A percentile compares a stretch with the other conserved stretches of the same genome.
Conservation (phyloP, 805 yeast species). For the Saturnispora diversa region DNA sequence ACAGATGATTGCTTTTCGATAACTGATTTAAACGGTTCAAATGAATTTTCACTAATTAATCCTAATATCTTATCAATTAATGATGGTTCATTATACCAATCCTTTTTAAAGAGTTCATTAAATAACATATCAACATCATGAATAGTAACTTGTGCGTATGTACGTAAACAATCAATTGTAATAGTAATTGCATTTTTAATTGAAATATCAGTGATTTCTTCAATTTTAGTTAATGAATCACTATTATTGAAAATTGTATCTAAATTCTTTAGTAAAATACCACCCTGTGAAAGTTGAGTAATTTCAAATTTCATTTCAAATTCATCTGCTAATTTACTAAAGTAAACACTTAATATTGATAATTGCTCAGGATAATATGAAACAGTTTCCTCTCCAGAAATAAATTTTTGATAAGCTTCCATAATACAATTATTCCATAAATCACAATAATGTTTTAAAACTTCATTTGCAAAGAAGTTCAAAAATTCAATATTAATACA, state of each 20-base stretch:
- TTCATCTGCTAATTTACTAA: conserved; percentile 11
- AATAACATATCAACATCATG: conserved; percentile 23
- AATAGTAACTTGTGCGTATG: conserved; percentile 10
- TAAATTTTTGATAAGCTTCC: conserved; percentile 7
- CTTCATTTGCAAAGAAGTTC: conserved; percentile 8
- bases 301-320: conserved; percentile 7
- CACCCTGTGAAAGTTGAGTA: neutral
- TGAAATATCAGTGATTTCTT: conserved; percentile 4
- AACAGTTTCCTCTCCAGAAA: neutral
- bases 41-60: conserved; percentile 23
- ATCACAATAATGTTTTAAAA: conserved; percentile 8
- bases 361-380: conserved; percentile 10
- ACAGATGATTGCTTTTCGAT: conserved; percentile 15
- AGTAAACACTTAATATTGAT: conserved; percentile 7
- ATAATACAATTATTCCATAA: conserved; percentile 7
- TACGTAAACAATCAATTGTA: conserved; percentile 7
- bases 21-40: conserved; percentile 25
- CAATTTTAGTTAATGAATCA: neutral
- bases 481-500: conserved; percentile 7
- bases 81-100: conserved; percentile 27
- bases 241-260: neutral
- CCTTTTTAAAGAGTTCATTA: conserved; percentile 21
- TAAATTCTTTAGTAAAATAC: conserved; percentile 2
- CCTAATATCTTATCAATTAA: conserved; percentile 22
- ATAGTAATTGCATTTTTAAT: conserved; percentile 9